Percentiles rank a stretch among this genome's conserved stretches.
Evolutionary conservation across 2,329 filamentous ascomycete genomes (phyloP).

Genomic region (Fusarium ramigenum): DNA sequence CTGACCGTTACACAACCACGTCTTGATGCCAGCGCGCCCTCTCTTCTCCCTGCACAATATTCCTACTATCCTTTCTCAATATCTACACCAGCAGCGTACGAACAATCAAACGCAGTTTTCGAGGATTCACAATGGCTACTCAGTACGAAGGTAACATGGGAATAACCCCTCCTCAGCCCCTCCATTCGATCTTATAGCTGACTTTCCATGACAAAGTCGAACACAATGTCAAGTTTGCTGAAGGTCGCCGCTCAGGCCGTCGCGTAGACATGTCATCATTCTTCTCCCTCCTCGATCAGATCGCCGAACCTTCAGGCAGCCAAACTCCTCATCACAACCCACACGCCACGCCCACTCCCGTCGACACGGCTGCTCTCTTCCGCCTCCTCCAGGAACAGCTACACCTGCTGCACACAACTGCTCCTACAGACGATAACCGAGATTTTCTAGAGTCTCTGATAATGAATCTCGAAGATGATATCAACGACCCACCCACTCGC

Average conservation of each 20-base stretch:
- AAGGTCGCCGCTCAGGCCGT: slow-evolving; percentile 55
- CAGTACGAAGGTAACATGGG: slow-evolving; percentile 63
- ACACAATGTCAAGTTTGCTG: slow-evolving; percentile 65
- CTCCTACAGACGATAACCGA: slow-evolving; percentile 60
- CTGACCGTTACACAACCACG: slow-evolving; percentile 24
- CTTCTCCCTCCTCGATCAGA: slow-evolving; percentile 64
- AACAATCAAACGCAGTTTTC: background rate
- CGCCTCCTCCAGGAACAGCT: slow-evolving; percentile 69
- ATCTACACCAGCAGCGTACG: background rate
- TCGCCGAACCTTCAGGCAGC: slow-evolving; percentile 52
- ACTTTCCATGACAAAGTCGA: slow-evolving; percentile 60
- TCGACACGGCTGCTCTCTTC: slow-evolving; percentile 66
- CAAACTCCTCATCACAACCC: slow-evolving; percentile 59
- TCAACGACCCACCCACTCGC: slow-evolving; percentile 60
- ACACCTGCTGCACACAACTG: slow-evolving; percentile 58
- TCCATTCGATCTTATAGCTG: slow-evolving; percentile 3
- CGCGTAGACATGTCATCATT: slow-evolving; percentile 73
- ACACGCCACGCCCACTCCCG: slow-evolving; percentile 67
- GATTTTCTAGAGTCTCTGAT: slow-evolving; percentile 62
- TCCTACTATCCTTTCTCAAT: background rate
- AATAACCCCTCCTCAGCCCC: slow-evolving; percentile 3
- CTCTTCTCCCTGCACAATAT: background rate
- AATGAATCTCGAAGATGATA: slow-evolving; percentile 57
- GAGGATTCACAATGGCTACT: slow-evolving; percentile 57
- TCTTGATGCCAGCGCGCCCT: background rate